Conservation (phyloP, 441 rosid genomes). For the Cnidoscolus chayamansa region DNA sequence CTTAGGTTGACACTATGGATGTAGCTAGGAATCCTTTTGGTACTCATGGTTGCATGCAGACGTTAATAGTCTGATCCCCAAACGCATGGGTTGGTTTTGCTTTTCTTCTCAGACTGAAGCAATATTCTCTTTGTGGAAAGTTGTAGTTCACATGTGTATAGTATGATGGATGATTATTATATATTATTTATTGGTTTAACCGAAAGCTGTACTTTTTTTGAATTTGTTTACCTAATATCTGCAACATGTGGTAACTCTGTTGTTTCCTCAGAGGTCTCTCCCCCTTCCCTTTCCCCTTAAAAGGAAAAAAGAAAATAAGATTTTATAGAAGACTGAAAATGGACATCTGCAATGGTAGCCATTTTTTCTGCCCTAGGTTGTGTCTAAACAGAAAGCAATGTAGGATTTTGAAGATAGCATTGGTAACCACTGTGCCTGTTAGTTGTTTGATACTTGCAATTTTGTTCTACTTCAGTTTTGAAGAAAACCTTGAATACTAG, state of each 20-base stretch:
- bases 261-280: not conserved
- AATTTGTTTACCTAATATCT: not conserved
- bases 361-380: not conserved
- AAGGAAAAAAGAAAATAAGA: too few species aligned
- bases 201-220: too few species aligned
- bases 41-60: not conserved
- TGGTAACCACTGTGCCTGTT: not conserved
- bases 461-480: constrained; percentile 1
- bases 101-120: not conserved
- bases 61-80: not conserved
- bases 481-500: constrained; percentile 1
- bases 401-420: not conserved
- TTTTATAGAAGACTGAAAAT: not conserved
- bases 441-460: not conserved
- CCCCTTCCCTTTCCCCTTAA: not conserved
- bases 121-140: not conserved
- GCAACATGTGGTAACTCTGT: not conserved
- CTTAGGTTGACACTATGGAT: not conserved
- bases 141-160: not conserved
- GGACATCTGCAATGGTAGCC: not conserved
- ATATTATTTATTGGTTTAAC: not conserved
- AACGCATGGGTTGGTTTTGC: not conserved
- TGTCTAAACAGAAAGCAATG: not conserved
- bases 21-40: not conserved
- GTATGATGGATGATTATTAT: not conserved